Evolutionary conservation across 148 eudicot genomes (phyloP).

Genomic region (Amaranthus hypochondriacus): DNA sequence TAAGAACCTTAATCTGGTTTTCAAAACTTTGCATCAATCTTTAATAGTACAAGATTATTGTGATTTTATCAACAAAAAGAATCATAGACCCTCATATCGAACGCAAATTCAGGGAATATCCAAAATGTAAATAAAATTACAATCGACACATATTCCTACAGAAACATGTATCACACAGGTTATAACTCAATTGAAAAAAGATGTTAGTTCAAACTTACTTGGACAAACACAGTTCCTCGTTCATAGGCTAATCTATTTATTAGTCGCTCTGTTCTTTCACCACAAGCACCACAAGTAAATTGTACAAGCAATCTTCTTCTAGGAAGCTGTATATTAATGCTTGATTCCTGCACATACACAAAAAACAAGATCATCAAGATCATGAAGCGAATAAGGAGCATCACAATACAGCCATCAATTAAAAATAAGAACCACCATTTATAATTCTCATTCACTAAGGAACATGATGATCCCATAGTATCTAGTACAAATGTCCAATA

Average conservation of each 20-base stretch:
- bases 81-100: background rate
- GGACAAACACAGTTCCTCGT: conserved; percentile 89
- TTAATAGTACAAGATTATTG: too few species aligned
- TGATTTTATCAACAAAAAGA: too few species aligned
- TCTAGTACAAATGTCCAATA: too few species aligned
- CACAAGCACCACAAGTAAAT: conserved; percentile 83
- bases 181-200: background rate
- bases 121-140: background rate
- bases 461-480: background rate
- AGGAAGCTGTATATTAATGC: conserved; percentile 66
- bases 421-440: background rate
- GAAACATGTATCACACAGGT: background rate
- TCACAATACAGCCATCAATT: background rate
- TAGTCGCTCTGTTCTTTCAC: conserved; percentile 66
- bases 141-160: background rate
- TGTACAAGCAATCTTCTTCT: conserved; percentile 81
- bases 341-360: conserved; percentile 45
- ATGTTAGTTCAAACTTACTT: conserved; percentile 40
- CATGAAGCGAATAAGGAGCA: background rate
- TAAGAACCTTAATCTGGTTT: too few species aligned
- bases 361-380: background rate
- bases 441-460: conserved; percentile 1
- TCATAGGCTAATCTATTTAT: conserved; percentile 88
- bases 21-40: too few species aligned
- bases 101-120: background rate